A percentile compares a stretch with the other conserved stretches of the same genome.
phyloP scores from a whole-genome alignment of 768 basidiomycete genomes.

The Phlegmacium glaucopus region DNA sequence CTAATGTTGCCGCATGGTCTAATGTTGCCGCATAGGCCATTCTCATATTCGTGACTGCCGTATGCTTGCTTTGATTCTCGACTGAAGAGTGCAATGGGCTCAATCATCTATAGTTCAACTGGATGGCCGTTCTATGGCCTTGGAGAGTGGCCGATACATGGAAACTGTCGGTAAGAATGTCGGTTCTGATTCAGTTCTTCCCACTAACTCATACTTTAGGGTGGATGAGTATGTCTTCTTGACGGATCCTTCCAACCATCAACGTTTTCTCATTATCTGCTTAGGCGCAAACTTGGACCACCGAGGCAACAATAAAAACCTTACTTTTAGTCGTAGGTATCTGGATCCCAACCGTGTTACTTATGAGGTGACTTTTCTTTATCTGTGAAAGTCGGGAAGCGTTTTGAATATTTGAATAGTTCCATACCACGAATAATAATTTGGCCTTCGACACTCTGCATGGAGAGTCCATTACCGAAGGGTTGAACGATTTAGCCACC shows the following conservation, averaged over 20 bases:
- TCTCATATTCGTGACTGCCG: constrained; percentile 79
- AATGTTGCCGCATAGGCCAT: constrained; percentile 44
- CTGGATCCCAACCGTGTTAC: constrained; percentile 78
- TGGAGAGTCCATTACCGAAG: constrained; percentile 52
- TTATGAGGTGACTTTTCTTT: constrained; percentile 49
- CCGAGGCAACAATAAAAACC: constrained; percentile 38
- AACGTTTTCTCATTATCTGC: neutral
- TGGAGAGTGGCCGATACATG: constrained; percentile 89
- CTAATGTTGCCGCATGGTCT: neutral
- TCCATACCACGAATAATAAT: constrained; percentile 55
- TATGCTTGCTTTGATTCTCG: constrained; percentile 26
- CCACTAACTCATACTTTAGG: constrained; percentile 25
- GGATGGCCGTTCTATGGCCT: constrained; percentile 72
- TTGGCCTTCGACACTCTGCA: constrained; percentile 56
- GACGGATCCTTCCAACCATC: neutral
- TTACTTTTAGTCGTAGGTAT: constrained; percentile 69
- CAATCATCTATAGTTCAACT: constrained; percentile 43
- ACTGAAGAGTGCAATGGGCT: neutral
- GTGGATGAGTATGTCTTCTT: constrained; percentile 55
- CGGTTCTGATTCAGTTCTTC: neutral
- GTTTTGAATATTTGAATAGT: constrained; percentile 35
- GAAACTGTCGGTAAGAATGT: constrained; percentile 73
- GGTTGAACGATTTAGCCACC: constrained; percentile 49
- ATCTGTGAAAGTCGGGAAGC: neutral
- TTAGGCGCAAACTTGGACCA: constrained; percentile 48